Conservation (phyloP, 352 stramenopile genomes). For the Phytopythium mirpurense region DNA sequence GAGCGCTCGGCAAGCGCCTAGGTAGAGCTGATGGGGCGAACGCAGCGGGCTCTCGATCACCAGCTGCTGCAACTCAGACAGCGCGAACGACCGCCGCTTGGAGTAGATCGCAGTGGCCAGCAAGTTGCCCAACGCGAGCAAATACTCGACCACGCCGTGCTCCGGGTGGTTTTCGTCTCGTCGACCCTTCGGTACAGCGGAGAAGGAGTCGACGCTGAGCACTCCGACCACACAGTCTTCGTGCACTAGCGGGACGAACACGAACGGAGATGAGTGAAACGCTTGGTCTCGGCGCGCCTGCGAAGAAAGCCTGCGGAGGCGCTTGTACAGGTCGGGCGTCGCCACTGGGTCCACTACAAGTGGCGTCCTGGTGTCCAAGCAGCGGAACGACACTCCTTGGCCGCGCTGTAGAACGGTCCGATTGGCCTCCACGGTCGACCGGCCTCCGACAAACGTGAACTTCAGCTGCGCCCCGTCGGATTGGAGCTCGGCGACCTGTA, state of each 20-base stretch:
- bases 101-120: slow-evolving; percentile 52
- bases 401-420: slow-evolving; percentile 29
- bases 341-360: slow-evolving; percentile 23
- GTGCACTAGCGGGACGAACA: slow-evolving; percentile 63
- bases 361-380: slow-evolving; percentile 33
- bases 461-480: slow-evolving; percentile 29
- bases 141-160: slow-evolving; percentile 46
- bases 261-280: slow-evolving; percentile 30
- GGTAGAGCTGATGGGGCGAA: slow-evolving; percentile 55
- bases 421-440: slow-evolving; percentile 23
- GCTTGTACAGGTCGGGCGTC: slow-evolving; percentile 3
- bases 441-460: slow-evolving; percentile 45
- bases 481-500: slow-evolving; percentile 57
- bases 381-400: slow-evolving; percentile 51
- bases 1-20: slow-evolving; percentile 28
- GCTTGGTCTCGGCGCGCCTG: neutral
- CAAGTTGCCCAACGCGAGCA: slow-evolving; percentile 29
- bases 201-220: slow-evolving; percentile 56
- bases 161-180: slow-evolving; percentile 60
- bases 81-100: slow-evolving; percentile 43
- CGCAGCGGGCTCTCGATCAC: slow-evolving; percentile 25
- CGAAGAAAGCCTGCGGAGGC: neutral
- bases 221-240: slow-evolving; percentile 59
- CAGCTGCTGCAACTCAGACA: slow-evolving; percentile 41
- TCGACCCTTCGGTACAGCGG: slow-evolving; percentile 46